These are phyloP conservation scores for Leccinum variicolor DNA, from an alignment of 768 basidiomycete genomes.

Conservation along the genomic window DNA sequence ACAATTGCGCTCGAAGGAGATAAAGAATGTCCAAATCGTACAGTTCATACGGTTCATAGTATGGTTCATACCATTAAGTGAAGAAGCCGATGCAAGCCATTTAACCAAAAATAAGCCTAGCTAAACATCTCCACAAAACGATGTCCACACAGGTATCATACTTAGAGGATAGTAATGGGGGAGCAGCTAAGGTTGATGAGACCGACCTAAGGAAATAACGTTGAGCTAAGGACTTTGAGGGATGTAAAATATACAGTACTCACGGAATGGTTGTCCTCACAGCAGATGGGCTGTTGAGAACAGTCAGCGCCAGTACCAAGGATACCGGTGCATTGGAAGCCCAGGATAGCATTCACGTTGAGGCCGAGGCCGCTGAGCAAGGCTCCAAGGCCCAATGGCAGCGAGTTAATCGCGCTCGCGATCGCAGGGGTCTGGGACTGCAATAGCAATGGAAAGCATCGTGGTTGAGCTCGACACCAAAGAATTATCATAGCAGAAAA, in stretches of 20 bases:
- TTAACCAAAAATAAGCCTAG: too few relatives aligned
- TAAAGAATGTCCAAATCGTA: too few relatives aligned
- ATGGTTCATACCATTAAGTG: too few relatives aligned
- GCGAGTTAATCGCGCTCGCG: neutral
- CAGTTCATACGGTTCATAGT: too few relatives aligned
- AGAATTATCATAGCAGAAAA: neutral
- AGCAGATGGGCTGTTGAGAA: neutral
- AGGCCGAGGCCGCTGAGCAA: neutral
- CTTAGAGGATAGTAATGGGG: neutral
- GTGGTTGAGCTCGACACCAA: neutral
- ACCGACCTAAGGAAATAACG: neutral
- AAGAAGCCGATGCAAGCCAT: too few relatives aligned
- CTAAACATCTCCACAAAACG: too few relatives aligned
- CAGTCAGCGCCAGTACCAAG: neutral
- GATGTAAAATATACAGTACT: neutral
- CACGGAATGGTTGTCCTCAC: neutral
- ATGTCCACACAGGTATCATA: too few relatives aligned
- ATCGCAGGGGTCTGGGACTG: neutral
- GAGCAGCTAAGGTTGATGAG: neutral
- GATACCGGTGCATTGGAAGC: neutral
- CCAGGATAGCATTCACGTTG: neutral
- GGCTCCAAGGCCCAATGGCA: neutral
- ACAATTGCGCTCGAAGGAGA: too few relatives aligned
- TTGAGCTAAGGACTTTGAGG: neutral
- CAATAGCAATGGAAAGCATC: too few relatives aligned